A percentile compares a stretch with the other conserved stretches of the same genome.
These are phyloP conservation scores for Yarrowia sp. DNA, from an alignment of 805 yeast species.

Conservation along the genomic window DNA sequence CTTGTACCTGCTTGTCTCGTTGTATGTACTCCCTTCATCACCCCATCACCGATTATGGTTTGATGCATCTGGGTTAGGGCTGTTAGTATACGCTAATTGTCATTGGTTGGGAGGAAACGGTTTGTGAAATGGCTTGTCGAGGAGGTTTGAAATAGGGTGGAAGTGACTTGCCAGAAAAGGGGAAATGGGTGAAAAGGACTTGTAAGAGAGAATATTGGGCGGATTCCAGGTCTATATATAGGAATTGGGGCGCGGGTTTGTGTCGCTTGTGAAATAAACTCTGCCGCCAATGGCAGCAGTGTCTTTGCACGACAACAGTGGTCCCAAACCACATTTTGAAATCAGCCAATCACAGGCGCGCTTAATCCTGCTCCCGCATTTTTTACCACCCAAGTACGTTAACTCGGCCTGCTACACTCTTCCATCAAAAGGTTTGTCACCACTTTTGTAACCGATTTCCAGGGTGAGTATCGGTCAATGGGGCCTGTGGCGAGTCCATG, in stretches of 20 bases:
- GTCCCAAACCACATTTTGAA: conserved; percentile 15
- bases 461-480: conserved; percentile 25
- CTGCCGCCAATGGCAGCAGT: conserved; percentile 21
- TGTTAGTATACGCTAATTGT: conserved; percentile 15
- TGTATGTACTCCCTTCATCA: no score
- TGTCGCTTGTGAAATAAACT: neutral
- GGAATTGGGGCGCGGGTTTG: no score
- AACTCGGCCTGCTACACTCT: conserved; percentile 38
- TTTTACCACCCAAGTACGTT: conserved; percentile 37
- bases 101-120: conserved; percentile 28
- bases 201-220: neutral
- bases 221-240: neutral
- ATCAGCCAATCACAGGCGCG: conserved; percentile 34
- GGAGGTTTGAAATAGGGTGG: neutral
- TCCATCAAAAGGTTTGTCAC: conserved; percentile 39
- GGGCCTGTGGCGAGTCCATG: neutral
- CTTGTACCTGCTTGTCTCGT: no score
- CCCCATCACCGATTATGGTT: conserved; percentile 29
- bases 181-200: neutral
- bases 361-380: conserved; percentile 34
- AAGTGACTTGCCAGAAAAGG: neutral
- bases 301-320: neutral
- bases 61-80: conserved; percentile 22
- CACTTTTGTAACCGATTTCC: conserved; percentile 39
- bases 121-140: no score